These are phyloP conservation scores for Suillus discolor DNA, from an alignment of 768 basidiomycete genomes.

Conservation along the genomic window DNA sequence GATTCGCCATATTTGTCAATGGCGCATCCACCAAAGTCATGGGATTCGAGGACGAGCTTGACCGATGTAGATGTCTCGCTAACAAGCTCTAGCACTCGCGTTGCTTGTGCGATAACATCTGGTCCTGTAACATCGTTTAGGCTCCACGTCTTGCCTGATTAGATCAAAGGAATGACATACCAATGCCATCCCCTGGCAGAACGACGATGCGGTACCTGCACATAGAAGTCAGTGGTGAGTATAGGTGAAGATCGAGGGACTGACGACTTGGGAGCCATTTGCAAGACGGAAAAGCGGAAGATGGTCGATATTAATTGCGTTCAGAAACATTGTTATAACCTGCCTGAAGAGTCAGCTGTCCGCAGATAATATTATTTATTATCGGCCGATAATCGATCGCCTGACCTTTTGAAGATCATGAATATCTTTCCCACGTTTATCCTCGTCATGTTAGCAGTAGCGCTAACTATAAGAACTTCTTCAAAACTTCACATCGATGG, in stretches of 20 bases:
- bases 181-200: constrained; percentile 97
- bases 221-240: constrained; percentile 8
- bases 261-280: constrained; percentile 51
- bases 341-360: neutral
- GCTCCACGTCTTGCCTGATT: neutral
- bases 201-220: constrained; percentile 84
- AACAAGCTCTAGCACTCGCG: constrained; percentile 77
- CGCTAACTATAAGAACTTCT: neutral
- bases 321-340: neutral
- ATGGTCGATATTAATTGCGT: constrained; percentile 6
- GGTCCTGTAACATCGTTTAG: constrained; percentile 58
- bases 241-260: constrained; percentile 15
- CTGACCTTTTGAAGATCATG: too few relatives aligned
- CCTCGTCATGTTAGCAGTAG: too few relatives aligned
- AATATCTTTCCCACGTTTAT: too few relatives aligned
- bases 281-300: constrained; percentile 1
- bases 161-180: constrained; percentile 41
- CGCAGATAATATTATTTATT: neutral
- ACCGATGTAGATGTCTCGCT: constrained; percentile 63
- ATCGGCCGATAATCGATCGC: constrained; percentile 9
- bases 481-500: constrained; percentile 23
- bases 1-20: constrained; percentile 90
- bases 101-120: constrained; percentile 85
- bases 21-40: constrained; percentile 90
- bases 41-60: constrained; percentile 70